Conservation (phyloP, 345 rosid genomes). For the Rhodamnia argentea region DNA sequence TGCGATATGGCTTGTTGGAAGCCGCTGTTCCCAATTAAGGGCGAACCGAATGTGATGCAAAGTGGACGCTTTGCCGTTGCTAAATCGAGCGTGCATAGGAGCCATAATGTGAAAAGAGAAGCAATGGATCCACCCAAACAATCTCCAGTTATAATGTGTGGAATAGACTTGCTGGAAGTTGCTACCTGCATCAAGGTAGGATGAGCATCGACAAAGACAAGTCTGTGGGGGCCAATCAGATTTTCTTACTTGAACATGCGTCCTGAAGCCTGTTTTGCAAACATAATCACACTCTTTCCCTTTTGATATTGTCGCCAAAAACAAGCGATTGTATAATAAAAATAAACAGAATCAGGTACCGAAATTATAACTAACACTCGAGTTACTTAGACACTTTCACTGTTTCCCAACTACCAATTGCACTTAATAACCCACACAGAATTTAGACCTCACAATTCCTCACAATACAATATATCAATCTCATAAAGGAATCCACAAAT, state of each 20-base stretch:
- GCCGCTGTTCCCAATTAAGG: constrained; percentile 31
- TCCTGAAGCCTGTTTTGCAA: background rate
- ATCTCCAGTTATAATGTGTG: constrained; percentile 45
- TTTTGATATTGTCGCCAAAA: background rate
- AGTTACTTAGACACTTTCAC: background rate
- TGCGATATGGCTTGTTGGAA: constrained; percentile 23
- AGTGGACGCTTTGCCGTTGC: constrained; percentile 18
- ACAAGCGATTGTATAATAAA: background rate
- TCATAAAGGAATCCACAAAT: background rate
- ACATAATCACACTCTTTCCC: background rate
- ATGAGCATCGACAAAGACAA: background rate
- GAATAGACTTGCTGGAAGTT: background rate
- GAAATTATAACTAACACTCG: background rate
- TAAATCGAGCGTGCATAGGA: constrained; percentile 23
- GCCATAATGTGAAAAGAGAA: constrained; percentile 55
- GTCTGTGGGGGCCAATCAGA: background rate
- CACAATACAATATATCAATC: background rate
- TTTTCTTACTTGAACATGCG: background rate
- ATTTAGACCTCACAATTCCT: background rate
- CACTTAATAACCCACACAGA: background rate
- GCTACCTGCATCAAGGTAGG: background rate
- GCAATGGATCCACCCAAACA: constrained; percentile 63
- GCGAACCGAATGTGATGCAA: constrained; percentile 69
- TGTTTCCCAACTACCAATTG: background rate
- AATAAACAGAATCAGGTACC: background rate